phyloP scores from a whole-genome alignment of 108 stramenopile genomes.

The Tribonema minus region DNA sequence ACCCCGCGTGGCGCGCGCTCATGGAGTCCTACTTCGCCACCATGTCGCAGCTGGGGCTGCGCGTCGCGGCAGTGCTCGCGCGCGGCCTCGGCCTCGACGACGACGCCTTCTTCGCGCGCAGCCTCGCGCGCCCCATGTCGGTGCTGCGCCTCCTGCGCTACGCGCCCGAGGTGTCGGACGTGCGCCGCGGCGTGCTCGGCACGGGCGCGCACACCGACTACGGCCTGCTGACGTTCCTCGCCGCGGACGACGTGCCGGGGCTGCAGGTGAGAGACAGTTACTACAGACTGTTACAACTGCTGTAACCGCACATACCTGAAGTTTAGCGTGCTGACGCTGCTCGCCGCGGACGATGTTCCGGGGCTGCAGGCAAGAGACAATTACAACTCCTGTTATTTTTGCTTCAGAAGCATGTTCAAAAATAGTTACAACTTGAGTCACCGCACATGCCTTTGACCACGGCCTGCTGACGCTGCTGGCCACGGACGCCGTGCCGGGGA shows the following conservation, averaged over 20 bases:
- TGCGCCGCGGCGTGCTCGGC: conserved; percentile 48
- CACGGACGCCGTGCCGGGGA: conserved; percentile 8
- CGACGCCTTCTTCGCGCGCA: conserved; percentile 55
- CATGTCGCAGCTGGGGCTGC: conserved; percentile 49
- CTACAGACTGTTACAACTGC: no score
- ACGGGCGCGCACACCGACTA: conserved; percentile 51
- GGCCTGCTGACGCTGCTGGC: conserved; percentile 45
- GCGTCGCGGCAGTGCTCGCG: conserved; percentile 55
- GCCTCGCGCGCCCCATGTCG: conserved; percentile 46
- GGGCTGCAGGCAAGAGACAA: no score
- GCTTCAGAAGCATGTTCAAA: no score
- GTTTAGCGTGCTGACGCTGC: conserved; percentile 41
- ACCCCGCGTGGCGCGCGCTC: no score
- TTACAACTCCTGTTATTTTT: no score
- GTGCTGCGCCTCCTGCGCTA: conserved; percentile 40
- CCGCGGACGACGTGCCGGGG: conserved; percentile 11
- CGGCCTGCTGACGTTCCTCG: conserved; percentile 42
- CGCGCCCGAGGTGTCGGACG: conserved; percentile 44
- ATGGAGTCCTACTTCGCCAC: conserved; percentile 57
- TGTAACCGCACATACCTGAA: conserved; percentile 47
- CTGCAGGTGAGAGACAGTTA: no score
- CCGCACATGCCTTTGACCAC: conserved; percentile 26
- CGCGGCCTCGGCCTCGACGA: conserved; percentile 51
- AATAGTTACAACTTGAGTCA: no score
- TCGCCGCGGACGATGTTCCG: conserved; percentile 6